phyloP scores from a whole-genome alignment of 768 basidiomycete genomes.

The Trametes punicea region DNA sequence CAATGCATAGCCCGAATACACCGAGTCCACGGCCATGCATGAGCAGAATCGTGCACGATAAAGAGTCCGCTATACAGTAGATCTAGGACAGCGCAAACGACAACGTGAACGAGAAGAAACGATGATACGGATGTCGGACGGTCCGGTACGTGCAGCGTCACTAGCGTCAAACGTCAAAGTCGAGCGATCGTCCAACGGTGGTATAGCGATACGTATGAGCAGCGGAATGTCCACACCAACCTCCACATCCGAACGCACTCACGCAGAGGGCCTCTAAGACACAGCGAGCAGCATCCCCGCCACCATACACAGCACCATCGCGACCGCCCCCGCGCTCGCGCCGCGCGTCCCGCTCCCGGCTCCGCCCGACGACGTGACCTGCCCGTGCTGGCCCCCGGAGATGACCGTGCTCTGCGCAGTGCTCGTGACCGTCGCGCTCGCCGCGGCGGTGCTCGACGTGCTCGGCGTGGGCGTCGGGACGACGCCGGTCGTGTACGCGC shows the following conservation, averaged over 20 bases:
- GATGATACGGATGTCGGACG: not conserved
- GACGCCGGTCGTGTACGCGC: slow-evolving; percentile 47
- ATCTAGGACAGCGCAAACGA: not conserved
- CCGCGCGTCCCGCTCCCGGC: not conserved
- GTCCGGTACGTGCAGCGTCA: not conserved
- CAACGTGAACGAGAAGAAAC: not conserved
- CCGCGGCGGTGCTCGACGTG: not conserved
- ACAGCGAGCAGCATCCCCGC: slow-evolving; percentile 3
- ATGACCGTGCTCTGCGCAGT: not conserved
- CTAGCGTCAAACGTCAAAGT: not conserved
- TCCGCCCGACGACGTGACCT: not conserved
- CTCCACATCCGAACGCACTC: not conserved
- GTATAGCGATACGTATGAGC: not conserved
- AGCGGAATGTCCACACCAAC: not conserved
- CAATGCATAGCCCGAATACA: too few species aligned
- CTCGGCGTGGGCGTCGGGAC: slow-evolving; percentile 20
- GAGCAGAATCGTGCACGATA: too few species aligned
- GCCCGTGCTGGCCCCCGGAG: not conserved
- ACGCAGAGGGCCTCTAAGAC: not conserved
- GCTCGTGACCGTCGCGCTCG: not conserved
- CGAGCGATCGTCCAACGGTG: not conserved
- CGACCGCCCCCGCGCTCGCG: not conserved
- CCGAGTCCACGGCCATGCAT: too few species aligned
- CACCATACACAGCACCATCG: not conserved
- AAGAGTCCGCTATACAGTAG: too few species aligned